These are phyloP conservation scores for Fusarium coicis DNA, from an alignment of 2,329 filamentous ascomycete genomes.

Conservation along the genomic window DNA sequence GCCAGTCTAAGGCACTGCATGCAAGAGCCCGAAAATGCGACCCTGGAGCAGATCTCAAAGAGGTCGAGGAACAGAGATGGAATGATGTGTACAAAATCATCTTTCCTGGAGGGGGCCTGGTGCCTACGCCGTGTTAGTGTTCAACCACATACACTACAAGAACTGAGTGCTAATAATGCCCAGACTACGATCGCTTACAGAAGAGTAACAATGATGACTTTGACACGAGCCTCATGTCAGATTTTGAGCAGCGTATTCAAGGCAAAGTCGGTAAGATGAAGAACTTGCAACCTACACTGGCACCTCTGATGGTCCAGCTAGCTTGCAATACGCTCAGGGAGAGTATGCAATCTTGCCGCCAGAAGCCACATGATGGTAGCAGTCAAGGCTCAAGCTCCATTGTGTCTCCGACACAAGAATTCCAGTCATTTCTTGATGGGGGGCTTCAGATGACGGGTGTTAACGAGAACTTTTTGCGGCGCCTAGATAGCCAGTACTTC, in stretches of 20 bases:
- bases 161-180: not conserved
- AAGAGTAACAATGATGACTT: not conserved
- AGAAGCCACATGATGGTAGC: not conserved
- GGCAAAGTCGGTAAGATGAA: not conserved
- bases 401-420: not conserved
- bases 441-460: not conserved
- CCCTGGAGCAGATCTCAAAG: not conserved
- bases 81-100: constrained; percentile 20
- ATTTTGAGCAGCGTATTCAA: constrained; percentile 2
- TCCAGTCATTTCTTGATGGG: not conserved
- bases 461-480: not conserved
- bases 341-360: not conserved
- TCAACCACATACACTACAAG: not conserved
- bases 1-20: constrained; percentile 8
- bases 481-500: not conserved
- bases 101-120: constrained; percentile 12
- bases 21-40: not conserved
- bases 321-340: not conserved
- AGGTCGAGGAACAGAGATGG: constrained; percentile 30
- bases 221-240: not conserved
- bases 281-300: not conserved
- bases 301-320: not conserved
- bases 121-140: constrained; percentile 28
- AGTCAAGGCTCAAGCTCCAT: not conserved
- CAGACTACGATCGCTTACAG: constrained; percentile 15